Evolutionary conservation across 1,284 basidiomycete species (phyloP).

Genomic region (Papiliotrema nemorosa): DNA sequence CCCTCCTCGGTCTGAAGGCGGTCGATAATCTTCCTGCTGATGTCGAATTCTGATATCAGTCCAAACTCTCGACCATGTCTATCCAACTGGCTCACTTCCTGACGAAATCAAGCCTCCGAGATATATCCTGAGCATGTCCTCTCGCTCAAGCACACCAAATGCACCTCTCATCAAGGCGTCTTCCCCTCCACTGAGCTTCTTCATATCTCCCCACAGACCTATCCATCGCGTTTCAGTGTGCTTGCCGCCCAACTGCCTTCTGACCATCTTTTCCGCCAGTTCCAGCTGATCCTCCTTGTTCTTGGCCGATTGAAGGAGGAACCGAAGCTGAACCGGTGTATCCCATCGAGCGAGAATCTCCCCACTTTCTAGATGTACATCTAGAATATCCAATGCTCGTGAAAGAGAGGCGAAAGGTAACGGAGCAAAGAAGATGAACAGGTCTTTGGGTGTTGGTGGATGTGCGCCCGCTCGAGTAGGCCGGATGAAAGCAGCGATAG

Average conservation of each 20-base stretch:
- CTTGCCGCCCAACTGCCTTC: conserved; percentile 53
- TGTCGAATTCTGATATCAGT: conserved; percentile 63
- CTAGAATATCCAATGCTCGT: conserved; percentile 77
- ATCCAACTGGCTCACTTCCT: conserved; percentile 68
- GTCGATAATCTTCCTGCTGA: conserved; percentile 66
- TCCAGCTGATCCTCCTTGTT: conserved; percentile 69
- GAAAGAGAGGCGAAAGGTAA: conserved; percentile 70
- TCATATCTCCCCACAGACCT: conserved; percentile 81
- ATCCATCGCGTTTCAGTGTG: conserved; percentile 71
- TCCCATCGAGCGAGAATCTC: conserved; percentile 85
- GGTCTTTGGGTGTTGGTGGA: conserved; percentile 61
- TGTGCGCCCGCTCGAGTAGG: conserved; percentile 63
- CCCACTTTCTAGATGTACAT: conserved; percentile 87
- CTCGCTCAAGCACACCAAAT: conserved; percentile 67
- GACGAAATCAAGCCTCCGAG: conserved; percentile 76
- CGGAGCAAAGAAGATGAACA: conserved; percentile 76
- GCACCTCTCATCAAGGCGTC: conserved; percentile 62
- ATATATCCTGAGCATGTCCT: conserved; percentile 74
- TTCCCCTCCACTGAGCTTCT: conserved; percentile 65
- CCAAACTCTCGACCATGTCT: neutral
- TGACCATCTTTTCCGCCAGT: conserved; percentile 79
- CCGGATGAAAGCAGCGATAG: conserved; percentile 71
- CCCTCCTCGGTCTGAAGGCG: conserved; percentile 56
- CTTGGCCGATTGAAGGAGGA: conserved; percentile 74
- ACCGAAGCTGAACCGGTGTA: conserved; percentile 70